phyloP scores from a whole-genome alignment of 2,329 filamentous ascomycete species.

The Pezicula radicicola region DNA sequence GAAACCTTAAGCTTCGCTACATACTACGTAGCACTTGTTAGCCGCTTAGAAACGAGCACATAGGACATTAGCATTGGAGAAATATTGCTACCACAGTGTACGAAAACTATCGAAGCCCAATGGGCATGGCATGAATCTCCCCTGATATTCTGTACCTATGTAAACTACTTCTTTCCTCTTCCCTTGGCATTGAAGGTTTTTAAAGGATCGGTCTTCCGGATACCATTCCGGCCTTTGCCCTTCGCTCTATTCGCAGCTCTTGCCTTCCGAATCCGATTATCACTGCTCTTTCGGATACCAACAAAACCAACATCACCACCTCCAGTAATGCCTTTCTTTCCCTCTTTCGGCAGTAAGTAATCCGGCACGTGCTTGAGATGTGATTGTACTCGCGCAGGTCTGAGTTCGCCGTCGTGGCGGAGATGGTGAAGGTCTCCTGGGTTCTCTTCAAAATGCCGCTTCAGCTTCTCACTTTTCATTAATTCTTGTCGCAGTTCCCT shows the following conservation, averaged over 20 bases:
- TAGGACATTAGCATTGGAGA: not conserved
- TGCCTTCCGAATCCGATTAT: conserved; percentile 38
- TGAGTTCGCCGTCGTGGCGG: conserved; percentile 84
- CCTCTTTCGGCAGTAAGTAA: conserved; percentile 78
- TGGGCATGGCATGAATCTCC: not conserved
- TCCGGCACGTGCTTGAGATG: conserved; percentile 95
- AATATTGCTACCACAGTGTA: not conserved
- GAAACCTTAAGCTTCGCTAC: too few relatives aligned
- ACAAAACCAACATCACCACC: conserved; percentile 73
- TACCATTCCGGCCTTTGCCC: conserved; percentile 49
- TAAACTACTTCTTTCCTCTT: conserved; percentile 17
- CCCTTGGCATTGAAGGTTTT: conserved; percentile 74
- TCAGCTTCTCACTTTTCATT: conserved; percentile 89
- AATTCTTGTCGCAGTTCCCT: conserved; percentile 87
- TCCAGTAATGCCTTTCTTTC: conserved; percentile 62
- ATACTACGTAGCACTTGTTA: too few relatives aligned
- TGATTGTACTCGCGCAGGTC: conserved; percentile 78
- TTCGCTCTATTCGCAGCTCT: conserved; percentile 44
- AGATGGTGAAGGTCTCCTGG: conserved; percentile 83
- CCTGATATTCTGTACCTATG: not conserved
- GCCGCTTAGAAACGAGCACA: too few relatives aligned
- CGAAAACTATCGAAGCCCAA: not conserved
- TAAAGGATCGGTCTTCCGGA: conserved; percentile 77
- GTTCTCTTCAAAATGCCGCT: conserved; percentile 96
- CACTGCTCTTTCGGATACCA: conserved; percentile 53